A percentile compares a stretch with the other conserved stretches of the same genome.
phyloP scores from a whole-genome alignment of 768 basidiomycete genomes.

The Coprinellus aureogranulatus region DNA sequence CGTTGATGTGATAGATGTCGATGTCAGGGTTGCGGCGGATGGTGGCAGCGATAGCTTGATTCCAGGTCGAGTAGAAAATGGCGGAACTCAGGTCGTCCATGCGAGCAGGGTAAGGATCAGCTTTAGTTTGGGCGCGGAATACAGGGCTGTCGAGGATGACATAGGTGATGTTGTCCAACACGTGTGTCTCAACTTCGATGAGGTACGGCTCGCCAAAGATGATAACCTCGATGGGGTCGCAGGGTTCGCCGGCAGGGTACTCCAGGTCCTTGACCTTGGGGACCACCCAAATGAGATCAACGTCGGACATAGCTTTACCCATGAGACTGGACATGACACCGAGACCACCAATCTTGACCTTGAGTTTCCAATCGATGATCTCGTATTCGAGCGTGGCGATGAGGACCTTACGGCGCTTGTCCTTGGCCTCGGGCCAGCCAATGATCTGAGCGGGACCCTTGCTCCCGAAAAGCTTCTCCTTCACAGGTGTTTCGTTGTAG shows the following conservation, averaged over 20 bases:
- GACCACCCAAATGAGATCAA: conserved; percentile 89
- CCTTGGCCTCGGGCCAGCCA: conserved; percentile 94
- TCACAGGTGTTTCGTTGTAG: conserved; percentile 64
- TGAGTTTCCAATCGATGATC: conserved; percentile 95
- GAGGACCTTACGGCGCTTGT: conserved; percentile 86
- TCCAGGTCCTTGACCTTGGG: conserved; percentile 95
- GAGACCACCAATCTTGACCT: conserved; percentile 96
- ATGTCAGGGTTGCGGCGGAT: conserved; percentile 83
- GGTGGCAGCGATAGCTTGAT: conserved; percentile 91
- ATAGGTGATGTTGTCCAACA: conserved; percentile 92
- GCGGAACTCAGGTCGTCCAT: conserved; percentile 97
- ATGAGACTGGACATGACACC: conserved; percentile 98
- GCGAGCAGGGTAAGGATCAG: conserved; percentile 93
- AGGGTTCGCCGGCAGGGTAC: conserved; percentile 87
- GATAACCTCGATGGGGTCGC: conserved; percentile 92
- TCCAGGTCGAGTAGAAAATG: conserved; percentile 98
- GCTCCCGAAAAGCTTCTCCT: conserved; percentile 72
- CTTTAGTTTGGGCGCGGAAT: conserved; percentile 94
- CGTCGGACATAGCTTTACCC: conserved; percentile 98
- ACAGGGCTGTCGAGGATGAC: conserved; percentile 93
- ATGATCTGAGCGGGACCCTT: conserved; percentile 72
- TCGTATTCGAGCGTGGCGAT: conserved; percentile 95
- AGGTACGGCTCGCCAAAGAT: conserved; percentile 95
- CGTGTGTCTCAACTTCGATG: conserved; percentile 92
- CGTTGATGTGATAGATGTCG: conserved; percentile 93